Percentiles rank a stretch among this genome's conserved stretches.
phyloP scores from a whole-genome alignment of 1,284 basidiomycete genomes.

The Apiotrichum laibachii region DNA sequence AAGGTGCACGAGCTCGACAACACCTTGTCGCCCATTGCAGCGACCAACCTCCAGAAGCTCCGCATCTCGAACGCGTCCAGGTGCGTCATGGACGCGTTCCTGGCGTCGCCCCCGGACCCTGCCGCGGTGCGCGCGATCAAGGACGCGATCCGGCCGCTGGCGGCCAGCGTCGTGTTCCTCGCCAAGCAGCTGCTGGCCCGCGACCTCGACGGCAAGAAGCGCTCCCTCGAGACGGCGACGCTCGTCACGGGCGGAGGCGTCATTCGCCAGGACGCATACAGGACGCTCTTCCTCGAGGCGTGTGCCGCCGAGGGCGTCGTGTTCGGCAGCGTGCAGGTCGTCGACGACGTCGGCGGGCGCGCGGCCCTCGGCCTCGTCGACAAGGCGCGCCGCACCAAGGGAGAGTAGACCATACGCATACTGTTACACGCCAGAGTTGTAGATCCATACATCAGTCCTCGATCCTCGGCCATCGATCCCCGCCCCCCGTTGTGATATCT shows the following conservation, averaged over 20 bases:
- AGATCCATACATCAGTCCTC: neutral
- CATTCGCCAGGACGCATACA: conserved; percentile 31
- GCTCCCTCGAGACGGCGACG: conserved; percentile 16
- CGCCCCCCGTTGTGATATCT: no score
- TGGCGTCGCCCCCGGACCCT: conserved; percentile 23
- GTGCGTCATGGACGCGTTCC: conserved; percentile 24
- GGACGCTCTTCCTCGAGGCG: conserved; percentile 21
- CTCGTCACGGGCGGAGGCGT: conserved; percentile 35
- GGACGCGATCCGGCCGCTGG: conserved; percentile 23
- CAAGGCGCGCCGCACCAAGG: neutral
- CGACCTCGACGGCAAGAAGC: conserved; percentile 4
- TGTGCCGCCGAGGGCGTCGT: conserved; percentile 22
- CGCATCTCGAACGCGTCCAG: conserved; percentile 28
- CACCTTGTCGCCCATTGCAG: conserved; percentile 20
- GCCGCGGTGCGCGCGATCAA: conserved; percentile 26
- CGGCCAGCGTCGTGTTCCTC: conserved; percentile 23
- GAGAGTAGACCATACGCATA: no score
- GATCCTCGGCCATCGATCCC: no score
- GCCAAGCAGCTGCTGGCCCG: conserved; percentile 19
- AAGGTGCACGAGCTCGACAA: conserved; percentile 39
- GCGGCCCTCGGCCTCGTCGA: conserved; percentile 29
- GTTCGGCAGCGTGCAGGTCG: conserved; percentile 25
- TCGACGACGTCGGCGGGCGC: conserved; percentile 33
- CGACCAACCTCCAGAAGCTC: conserved; percentile 37
- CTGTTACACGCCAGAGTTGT: neutral